Evolutionary conservation across 1,284 basidiomycete species (phyloP).

Genomic region (Pseudozyma pruni): DNA sequence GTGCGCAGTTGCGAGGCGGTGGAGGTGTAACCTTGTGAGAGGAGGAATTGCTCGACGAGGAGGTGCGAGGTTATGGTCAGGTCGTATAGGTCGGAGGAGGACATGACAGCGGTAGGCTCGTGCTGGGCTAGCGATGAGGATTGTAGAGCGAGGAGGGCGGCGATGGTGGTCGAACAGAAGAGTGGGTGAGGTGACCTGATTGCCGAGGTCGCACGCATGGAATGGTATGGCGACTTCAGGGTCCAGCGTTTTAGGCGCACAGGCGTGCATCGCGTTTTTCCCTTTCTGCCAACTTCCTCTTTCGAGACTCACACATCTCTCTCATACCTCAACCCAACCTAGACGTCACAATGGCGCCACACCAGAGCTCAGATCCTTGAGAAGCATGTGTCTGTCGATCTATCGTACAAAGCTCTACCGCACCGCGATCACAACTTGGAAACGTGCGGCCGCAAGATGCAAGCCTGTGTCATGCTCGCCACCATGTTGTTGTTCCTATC

Average conservation of each 20-base stretch:
- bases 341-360: too few relatives aligned
- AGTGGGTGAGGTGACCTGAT: not conserved
- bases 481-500: slow-evolving; percentile 37
- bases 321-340: too few relatives aligned
- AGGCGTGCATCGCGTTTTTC: slow-evolving; percentile 1
- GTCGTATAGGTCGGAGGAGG: slow-evolving; percentile 28
- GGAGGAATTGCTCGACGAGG: slow-evolving; percentile 46
- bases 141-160: not conserved
- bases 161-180: not conserved
- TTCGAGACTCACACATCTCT: not conserved
- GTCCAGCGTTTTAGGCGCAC: slow-evolving; percentile 17
- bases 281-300: not conserved
- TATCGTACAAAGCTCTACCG: not conserved
- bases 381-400: too few relatives aligned
- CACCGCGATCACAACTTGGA: slow-evolving; percentile 2
- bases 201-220: not conserved
- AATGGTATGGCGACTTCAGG: slow-evolving; percentile 23
- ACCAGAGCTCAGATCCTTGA: too few relatives aligned
- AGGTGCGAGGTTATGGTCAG: slow-evolving; percentile 36
- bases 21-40: slow-evolving; percentile 32
- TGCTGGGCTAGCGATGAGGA: not conserved
- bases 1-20: slow-evolving; percentile 29
- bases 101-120: slow-evolving; percentile 8
- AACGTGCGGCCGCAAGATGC: slow-evolving; percentile 33
- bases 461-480: slow-evolving; percentile 50